A percentile compares a stretch with the other conserved stretches of the same genome.
Conservation (phyloP, 2,329 filamentous ascomycete genomes). For the Mollisia scopiformis region DNA sequence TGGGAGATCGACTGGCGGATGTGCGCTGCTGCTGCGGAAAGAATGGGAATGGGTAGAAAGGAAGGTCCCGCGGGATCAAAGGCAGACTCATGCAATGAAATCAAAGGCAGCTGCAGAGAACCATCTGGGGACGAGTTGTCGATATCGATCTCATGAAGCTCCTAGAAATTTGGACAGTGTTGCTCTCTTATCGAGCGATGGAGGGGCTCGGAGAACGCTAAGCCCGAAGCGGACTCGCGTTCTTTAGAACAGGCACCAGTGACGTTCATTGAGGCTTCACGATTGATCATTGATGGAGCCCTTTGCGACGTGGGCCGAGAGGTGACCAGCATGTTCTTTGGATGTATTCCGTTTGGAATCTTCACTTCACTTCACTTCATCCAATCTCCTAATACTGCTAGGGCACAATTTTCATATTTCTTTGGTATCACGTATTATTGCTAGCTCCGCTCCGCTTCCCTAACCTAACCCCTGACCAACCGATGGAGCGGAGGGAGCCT, state of each 20-base stretch:
- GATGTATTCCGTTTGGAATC: not conserved
- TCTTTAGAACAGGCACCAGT: not conserved
- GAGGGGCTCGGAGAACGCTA: not conserved
- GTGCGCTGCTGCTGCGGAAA: not conserved
- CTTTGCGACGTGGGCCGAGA: not conserved
- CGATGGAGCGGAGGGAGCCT: too few relatives aligned
- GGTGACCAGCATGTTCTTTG: not conserved
- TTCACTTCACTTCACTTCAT: not conserved
- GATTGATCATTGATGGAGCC: not conserved
- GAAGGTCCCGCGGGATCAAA: too few relatives aligned
- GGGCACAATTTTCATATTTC: too few relatives aligned
- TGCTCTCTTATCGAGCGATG: conserved; percentile 8
- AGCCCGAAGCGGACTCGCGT: not conserved
- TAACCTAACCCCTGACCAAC: too few relatives aligned
- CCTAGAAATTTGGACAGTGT: not conserved
- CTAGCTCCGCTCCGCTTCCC: too few relatives aligned
- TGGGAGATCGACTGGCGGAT: too few relatives aligned
- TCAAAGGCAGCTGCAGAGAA: conserved; percentile 4
- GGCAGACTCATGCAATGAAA: not conserved
- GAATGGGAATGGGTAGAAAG: not conserved
- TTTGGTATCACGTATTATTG: too few relatives aligned
- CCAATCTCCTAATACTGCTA: too few relatives aligned
- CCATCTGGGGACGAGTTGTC: not conserved
- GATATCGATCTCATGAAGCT: not conserved
- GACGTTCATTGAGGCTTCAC: not conserved